A percentile compares a stretch with the other conserved stretches of the same genome.
These are phyloP conservation scores for Hortaea sp. DNA, from an alignment of 2,329 filamentous ascomycete genomes.

Conservation along the genomic window DNA sequence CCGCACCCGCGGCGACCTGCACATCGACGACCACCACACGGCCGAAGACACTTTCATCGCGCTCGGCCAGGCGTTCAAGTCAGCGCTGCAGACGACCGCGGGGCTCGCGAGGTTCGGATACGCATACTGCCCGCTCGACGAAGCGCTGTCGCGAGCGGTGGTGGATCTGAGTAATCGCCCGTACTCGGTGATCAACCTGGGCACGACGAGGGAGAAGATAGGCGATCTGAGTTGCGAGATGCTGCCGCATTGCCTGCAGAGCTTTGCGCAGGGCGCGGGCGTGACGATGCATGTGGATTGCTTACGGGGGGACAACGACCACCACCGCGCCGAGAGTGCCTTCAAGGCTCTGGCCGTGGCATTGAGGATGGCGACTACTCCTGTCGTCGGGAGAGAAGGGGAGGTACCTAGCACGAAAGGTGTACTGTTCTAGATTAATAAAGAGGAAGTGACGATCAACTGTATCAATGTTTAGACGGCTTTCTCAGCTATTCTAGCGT, in stretches of 20 bases:
- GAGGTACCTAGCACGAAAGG: conserved; percentile 97
- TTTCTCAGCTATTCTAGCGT: conserved; percentile 4
- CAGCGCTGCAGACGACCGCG: conserved; percentile 64
- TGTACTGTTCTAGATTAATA: conserved; percentile 48
- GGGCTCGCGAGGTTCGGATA: conserved; percentile 85
- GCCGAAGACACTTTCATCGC: conserved; percentile 92
- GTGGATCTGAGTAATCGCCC: conserved; percentile 92
- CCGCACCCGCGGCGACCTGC: conserved; percentile 75
- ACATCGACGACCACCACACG: conserved; percentile 98
- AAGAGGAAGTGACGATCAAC: too few species aligned
- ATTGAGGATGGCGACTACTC: conserved; percentile 63
- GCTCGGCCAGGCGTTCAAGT: conserved; percentile 72
- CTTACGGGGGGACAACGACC: conserved; percentile 82
- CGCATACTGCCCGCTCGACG: conserved; percentile 88
- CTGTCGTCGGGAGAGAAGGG: conserved; percentile 70
- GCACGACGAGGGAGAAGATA: conserved; percentile 82
- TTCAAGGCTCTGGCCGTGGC: conserved; percentile 95
- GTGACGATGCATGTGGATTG: conserved; percentile 95
- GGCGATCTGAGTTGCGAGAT: conserved; percentile 91
- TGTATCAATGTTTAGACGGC: neutral
- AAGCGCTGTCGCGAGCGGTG: conserved; percentile 85
- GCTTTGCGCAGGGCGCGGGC: conserved; percentile 81
- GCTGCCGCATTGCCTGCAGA: conserved; percentile 91
- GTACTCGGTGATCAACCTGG: conserved; percentile 72
- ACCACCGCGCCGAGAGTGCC: conserved; percentile 90